Conservation (phyloP, 2,329 filamentous ascomycete genomes). For the Lecanosticta acicola region DNA sequence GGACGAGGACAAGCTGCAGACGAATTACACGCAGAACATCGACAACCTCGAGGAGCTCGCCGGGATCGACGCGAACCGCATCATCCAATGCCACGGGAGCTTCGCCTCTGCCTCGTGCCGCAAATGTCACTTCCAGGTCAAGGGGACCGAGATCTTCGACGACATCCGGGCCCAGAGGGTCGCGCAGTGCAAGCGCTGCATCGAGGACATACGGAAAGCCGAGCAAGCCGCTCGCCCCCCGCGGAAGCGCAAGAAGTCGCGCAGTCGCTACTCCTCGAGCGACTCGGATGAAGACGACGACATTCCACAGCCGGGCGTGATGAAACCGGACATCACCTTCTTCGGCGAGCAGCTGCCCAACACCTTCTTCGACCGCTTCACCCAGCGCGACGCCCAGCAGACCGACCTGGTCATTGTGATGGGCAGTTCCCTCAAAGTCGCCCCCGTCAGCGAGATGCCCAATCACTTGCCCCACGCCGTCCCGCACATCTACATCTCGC, state of each 20-base stretch:
- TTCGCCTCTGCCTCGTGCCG: conserved; percentile 90
- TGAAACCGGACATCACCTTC: conserved; percentile 97
- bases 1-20: conserved; percentile 80
- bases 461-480: conserved; percentile 29
- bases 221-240: conserved; percentile 16
- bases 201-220: conserved; percentile 49
- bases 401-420: conserved; percentile 93
- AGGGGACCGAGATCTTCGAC: conserved; percentile 70
- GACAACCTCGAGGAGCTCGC: conserved; percentile 82
- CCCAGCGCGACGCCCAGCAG: conserved; percentile 70
- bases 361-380: conserved; percentile 72
- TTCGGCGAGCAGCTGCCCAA: conserved; percentile 88
- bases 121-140: conserved; percentile 68
- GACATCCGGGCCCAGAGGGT: conserved; percentile 72
- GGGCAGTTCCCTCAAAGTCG: conserved; percentile 91
- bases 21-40: conserved; percentile 98
- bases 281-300: conserved; percentile 57
- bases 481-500: conserved; percentile 34
- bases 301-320: conserved; percentile 67
- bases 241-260: conserved; percentile 30
- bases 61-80: conserved; percentile 71
- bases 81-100: conserved; percentile 94
- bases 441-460: conserved; percentile 80
- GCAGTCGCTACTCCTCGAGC: conserved; percentile 48
- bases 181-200: conserved; percentile 70